Evolutionary conservation across 352 stramenopile genomes (phyloP).

Genomic region (Peronospora belbahrii): DNA sequence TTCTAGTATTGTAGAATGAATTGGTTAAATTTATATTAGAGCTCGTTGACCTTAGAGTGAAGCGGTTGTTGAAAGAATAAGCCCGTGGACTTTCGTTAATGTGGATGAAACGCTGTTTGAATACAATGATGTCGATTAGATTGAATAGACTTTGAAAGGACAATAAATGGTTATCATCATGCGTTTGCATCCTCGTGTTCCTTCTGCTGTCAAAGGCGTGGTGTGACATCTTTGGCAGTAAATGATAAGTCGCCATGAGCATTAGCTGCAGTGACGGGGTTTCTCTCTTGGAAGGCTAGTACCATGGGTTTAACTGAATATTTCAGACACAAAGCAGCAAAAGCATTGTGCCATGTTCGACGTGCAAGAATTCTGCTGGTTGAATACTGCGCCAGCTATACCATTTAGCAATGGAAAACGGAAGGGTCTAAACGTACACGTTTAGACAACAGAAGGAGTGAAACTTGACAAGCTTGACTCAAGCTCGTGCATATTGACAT

Average conservation of each 20-base stretch:
- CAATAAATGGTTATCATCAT: conserved; percentile 3
- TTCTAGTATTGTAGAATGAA: neutral
- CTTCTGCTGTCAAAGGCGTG: conserved; percentile 4
- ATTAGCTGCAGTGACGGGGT: conserved; percentile 15
- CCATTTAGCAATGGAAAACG: too few relatives aligned
- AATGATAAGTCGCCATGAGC: conserved; percentile 2
- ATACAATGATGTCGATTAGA: neutral
- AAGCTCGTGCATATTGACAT: neutral
- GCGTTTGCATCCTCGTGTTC: neutral
- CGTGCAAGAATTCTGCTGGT: conserved; percentile 5
- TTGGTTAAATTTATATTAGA: too few relatives aligned
- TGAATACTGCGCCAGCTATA: conserved; percentile 18
- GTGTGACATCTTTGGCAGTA: neutral
- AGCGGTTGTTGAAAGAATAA: too few relatives aligned
- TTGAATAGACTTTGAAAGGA: neutral
- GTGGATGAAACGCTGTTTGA: too few relatives aligned
- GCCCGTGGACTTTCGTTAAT: too few relatives aligned
- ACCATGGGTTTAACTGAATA: conserved; percentile 7
- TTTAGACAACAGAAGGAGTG: conserved; percentile 3
- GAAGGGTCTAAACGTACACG: neutral
- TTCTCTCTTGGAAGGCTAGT: too few relatives aligned
- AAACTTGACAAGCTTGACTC: neutral
- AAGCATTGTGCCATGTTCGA: neutral
- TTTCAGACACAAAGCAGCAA: conserved; percentile 14
- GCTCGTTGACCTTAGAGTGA: too few relatives aligned